Evolutionary conservation across 192 early-diverging fungal genomes (phyloP), one percentile per base, ranked within the genome.

Genomic region (Linnemannia schmuckeri): DNA sequence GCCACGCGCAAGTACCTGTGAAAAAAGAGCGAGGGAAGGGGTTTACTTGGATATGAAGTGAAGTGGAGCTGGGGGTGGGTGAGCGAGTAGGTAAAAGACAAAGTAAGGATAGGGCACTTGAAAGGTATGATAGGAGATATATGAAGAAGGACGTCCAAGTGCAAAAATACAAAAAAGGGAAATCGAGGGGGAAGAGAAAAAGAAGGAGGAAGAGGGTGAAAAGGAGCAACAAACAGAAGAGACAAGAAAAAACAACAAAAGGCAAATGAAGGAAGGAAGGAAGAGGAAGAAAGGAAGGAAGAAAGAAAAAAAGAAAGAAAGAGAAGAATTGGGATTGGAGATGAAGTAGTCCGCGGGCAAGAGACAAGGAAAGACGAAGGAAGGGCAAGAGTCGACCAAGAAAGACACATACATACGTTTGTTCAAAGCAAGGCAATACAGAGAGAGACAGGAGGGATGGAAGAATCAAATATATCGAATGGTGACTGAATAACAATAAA

Each of bases 11-110:
- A 42, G 42, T 68, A 41, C 35, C 20, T 66, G 61, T 20, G 38
- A 70, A 69, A 27, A 47, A 72, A 84, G 18, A 61, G 72, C 41
- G 24, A 70, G 72, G 54, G 49, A n/a, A n/a, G 61, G 75, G 72
- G 46, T 46, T 33, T 74, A 69, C 18, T 68, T 55, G 54, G 79
- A 77, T 74, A 81, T 69, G 52, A 77, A 71, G 80, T 63, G 71
- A 69, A 63, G 49, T 46, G 79, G 8, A 73, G 61, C 46, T 68
- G 80, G 61, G 72, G 57, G 30, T 37, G 37, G 3, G 37, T 37
- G 37, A 37, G 37, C 37, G 37, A 47, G 17, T 15, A 41, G 52
- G 35, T 24, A 6, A 70, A 44, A 47, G 70, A 41, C 30, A 33
- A 73, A 46, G 76, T 24, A 74, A 55, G 70, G 72, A 57, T 9